These are phyloP conservation scores for Coniochaeta prunicola DNA, from an alignment of 2,329 filamentous ascomycete genomes.

Conservation along the genomic window DNA sequence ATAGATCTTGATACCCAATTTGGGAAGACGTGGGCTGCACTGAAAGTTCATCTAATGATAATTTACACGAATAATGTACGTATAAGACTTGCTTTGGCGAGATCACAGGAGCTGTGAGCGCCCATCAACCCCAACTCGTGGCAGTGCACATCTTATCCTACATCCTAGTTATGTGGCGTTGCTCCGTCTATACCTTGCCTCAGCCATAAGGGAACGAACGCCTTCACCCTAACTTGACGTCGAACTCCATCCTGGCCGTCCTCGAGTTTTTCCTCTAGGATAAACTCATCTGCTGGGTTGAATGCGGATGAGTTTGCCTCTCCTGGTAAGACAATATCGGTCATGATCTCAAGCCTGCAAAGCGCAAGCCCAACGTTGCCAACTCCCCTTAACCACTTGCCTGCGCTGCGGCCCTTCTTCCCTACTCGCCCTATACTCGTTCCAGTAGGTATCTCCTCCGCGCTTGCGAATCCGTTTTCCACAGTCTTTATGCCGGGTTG, in stretches of 20 bases:
- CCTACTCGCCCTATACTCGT: slow-evolving; percentile 43
- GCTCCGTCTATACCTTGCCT: slow-evolving; percentile 26
- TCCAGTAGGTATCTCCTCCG: slow-evolving; percentile 32
- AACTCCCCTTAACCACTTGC: slow-evolving; percentile 71
- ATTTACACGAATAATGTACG: slow-evolving; percentile 12
- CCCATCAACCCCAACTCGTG: background rate
- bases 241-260: slow-evolving; percentile 22
- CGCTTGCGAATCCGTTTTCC: slow-evolving; percentile 8
- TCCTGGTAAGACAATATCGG: slow-evolving; percentile 64
- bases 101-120: slow-evolving; percentile 9
- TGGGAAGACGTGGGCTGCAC: background rate
- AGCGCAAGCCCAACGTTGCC: slow-evolving; percentile 84
- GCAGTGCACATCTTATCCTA: background rate
- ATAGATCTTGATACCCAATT: background rate
- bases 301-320: slow-evolving; percentile 58
- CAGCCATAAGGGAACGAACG: slow-evolving; percentile 71
- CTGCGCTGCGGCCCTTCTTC: slow-evolving; percentile 62
- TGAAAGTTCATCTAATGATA: background rate
- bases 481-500: slow-evolving; percentile 17
- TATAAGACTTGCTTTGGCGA: background rate
- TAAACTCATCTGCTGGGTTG: slow-evolving; percentile 54
- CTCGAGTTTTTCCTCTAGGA: slow-evolving; percentile 25
- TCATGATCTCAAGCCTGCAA: slow-evolving; percentile 88
- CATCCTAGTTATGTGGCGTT: background rate
- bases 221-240: slow-evolving; percentile 36